Base-by-base conservation (phyloP, 1,284 basidiomycete genomes). In the Ganoderma multipileum region DNA sequence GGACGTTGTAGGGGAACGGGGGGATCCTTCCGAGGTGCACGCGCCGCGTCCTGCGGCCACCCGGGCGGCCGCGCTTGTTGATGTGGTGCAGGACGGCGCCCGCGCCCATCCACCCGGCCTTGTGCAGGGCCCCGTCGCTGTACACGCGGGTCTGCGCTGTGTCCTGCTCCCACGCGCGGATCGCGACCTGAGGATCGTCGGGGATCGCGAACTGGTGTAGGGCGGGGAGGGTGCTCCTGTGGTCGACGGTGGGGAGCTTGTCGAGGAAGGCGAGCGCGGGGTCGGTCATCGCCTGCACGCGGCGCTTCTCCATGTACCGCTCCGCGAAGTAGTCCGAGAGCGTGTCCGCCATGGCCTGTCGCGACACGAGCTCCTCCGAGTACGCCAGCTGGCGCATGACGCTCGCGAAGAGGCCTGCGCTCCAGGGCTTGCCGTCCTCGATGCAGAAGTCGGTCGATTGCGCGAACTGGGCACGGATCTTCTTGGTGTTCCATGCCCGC, bases 91-190 rank as follows among this genome's bases (percentile, higher is more conserved):
- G 58, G 3, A 60, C 58, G 23, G 20, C 58, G n/a, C 36, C 58
- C 1, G 58, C 58, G 23, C 58, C 58, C 58, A 39, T 26, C 58
- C 38, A 60, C 23, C 36, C 36, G 7, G n/a, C 16, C 6, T 18
- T 41, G 38, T 60, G 38, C 58, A 41, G 18, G 23, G 58, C 58
- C 9, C 58, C 58, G 23, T 60, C 58, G 58, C 58, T 60, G 58
- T 41, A 60, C n/a, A 41, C 58, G 2, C 38, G 38, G 0, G 23
- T 26, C n/a, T 38, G 38, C 38, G 58, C 38, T 0, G 38, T 23
- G 38, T 60, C 58, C 14, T 12, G 5, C 36, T 23, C 36, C 36
- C 36, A 38, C 38, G 38, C 58, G 23, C 58, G 58, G n/a, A 60
- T 60, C n/a, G 58, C 58, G 8, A 39, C 58, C 23, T 26, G n/a